Evolutionary conservation across 2,329 filamentous ascomycete genomes (phyloP), one percentile per base, ranked within the genome.

Genomic region (Macroventuria anomochaeta): DNA sequence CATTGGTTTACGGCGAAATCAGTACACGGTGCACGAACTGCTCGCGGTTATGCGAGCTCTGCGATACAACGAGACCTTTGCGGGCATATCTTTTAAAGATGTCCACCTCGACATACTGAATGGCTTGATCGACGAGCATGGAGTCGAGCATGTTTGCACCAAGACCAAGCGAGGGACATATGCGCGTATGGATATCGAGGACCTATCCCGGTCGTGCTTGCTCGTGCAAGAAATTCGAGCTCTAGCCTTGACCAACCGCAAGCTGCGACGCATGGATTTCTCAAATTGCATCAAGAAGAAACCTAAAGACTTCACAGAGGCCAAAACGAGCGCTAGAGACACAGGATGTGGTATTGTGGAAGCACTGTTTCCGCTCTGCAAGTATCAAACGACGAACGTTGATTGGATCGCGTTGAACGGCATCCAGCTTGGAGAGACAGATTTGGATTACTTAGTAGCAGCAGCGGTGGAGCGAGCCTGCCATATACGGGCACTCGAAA

Each of bases 361-460:
- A 68, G 88, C 87, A 2, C 77, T 90, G 5, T 86, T 88, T 61
- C 86, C 87, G 1, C 76, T 90, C 5, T 89, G 86, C 72, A 85
- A 85, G 58, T 82, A 84, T 56, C 83, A 88, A 62, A 79, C 86
- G 20, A 90, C 88, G 0, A 88, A 86, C 62, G 84, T 90, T 15
- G 85, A 88, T 67, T 90, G 88, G 87, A 82, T 90, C 46, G 80
- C 84, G 18, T 73, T 90, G 53, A 89, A 85, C 55, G 86, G 86
- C 11, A 87, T 90, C 56, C 81, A 84, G 55, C 80, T 90, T n/a
- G 86, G 85, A 33, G 88, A 90, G 47, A 85, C 85, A 0, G 88
- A 90, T 71, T 75, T 90, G 46, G 88, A 90, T 57, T 83, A 83
- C 60, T 64, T 88, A 38, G 85, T 89, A 37, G 86, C 86, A 59